Evolutionary conservation across 805 yeast genomes (phyloP).

Genomic region (Kuraishia piskuri): DNA sequence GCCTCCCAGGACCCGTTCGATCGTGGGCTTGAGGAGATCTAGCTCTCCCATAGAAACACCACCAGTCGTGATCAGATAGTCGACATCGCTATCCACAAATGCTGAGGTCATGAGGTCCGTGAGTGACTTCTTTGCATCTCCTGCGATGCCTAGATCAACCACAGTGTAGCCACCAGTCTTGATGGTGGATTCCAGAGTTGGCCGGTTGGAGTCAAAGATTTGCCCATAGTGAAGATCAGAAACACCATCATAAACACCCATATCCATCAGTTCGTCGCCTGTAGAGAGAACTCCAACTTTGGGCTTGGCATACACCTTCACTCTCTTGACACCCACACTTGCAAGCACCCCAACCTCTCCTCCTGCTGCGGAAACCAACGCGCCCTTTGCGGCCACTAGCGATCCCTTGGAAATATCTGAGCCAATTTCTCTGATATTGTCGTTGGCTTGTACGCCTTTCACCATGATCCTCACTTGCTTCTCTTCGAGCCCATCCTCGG

Average conservation of each 20-base stretch:
- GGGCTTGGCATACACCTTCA: conserved; percentile 33
- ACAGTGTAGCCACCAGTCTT: conserved; percentile 26
- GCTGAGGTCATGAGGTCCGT: conserved; percentile 16
- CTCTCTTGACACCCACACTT: conserved; percentile 31
- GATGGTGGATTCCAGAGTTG: conserved; percentile 30
- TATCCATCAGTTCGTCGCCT: conserved; percentile 40
- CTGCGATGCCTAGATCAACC: conserved; percentile 41
- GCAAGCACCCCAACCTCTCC: conserved; percentile 44
- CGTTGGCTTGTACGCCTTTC: conserved; percentile 26
- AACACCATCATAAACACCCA: conserved; percentile 14
- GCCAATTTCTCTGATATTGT: conserved; percentile 39
- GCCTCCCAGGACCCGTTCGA: conserved; percentile 32
- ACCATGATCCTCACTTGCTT: conserved; percentile 30
- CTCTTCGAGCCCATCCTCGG: conserved; percentile 34
- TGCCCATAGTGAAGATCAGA: conserved; percentile 25
- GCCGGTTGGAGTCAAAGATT: conserved; percentile 42
- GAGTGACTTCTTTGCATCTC: conserved; percentile 27
- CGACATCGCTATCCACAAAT: conserved; percentile 20
- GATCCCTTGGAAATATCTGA: conserved; percentile 35
- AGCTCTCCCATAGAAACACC: conserved; percentile 56
- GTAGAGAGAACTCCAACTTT: conserved; percentile 39
- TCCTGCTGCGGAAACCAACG: conserved; percentile 29
- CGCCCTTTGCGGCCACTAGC: conserved; percentile 26
- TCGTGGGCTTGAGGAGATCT: conserved; percentile 41
- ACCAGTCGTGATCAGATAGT: conserved; percentile 41